These are phyloP conservation scores for Annulohypoxylon stygium DNA, from an alignment of 495 filamentous ascomycete species.

Conservation along the genomic window DNA sequence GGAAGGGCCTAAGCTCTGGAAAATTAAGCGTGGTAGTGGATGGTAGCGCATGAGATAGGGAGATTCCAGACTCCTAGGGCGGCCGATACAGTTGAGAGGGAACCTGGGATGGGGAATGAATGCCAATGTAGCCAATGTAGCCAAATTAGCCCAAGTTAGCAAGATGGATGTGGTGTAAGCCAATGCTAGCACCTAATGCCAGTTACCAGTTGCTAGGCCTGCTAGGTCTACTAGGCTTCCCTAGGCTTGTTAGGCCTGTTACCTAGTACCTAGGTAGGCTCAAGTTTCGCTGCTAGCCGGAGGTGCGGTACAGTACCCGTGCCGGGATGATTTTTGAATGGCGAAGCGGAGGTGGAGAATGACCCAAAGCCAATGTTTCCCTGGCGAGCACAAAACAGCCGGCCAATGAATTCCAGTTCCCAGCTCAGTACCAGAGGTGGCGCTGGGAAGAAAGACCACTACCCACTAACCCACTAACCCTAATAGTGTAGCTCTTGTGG, in stretches of 20 bases:
- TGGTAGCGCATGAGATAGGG: constrained; percentile 48
- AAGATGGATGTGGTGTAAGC: background rate
- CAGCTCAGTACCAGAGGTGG: constrained; percentile 33
- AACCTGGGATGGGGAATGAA: constrained; percentile 23
- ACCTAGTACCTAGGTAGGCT: constrained; percentile 7
- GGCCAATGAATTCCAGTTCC: constrained; percentile 37
- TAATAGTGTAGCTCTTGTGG: constrained; percentile 38
- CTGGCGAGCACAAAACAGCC: constrained; percentile 42
- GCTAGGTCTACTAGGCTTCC: background rate
- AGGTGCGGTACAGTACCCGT: constrained; percentile 50
- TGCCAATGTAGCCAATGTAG: constrained; percentile 1
- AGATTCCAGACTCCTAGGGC: constrained; percentile 45
- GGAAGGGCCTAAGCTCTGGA: constrained; percentile 47
- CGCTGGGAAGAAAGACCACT: constrained; percentile 34
- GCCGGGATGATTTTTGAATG: constrained; percentile 48
- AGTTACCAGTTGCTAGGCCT: constrained; percentile 4
- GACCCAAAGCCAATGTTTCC: constrained; percentile 45
- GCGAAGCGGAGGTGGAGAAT: constrained; percentile 47
- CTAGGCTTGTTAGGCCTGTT: constrained; percentile 20
- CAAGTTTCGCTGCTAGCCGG: constrained; percentile 37
- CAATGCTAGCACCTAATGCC: background rate
- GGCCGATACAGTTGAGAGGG: constrained; percentile 38
- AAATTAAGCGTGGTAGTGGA: constrained; percentile 44
- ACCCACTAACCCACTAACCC: constrained; percentile 5
- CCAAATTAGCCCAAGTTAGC: background rate